Conservation (phyloP, 331 rosid species). For the Prunus yedoensis region DNA sequence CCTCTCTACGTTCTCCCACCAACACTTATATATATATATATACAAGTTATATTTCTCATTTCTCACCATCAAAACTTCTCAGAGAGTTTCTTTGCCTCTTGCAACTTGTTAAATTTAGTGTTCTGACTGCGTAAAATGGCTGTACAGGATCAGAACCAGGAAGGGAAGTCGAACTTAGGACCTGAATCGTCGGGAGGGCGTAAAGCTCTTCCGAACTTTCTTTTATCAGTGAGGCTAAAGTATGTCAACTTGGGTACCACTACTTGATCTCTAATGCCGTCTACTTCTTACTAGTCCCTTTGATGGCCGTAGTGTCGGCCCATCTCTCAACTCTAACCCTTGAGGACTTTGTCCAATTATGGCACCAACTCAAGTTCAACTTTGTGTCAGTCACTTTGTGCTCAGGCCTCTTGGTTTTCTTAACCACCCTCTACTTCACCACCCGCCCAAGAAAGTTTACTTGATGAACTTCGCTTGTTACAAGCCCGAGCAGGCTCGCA, state of each 20-base stretch:
- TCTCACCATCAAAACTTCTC: not conserved
- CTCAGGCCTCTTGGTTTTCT: constrained; percentile 50
- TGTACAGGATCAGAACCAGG: not conserved
- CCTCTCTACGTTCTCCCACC: constrained; percentile 6
- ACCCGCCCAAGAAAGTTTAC: constrained; percentile 70
- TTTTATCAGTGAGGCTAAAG: constrained; percentile 63
- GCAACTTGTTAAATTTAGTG: no score
- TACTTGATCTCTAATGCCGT: constrained; percentile 74
- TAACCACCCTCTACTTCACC: constrained; percentile 63
- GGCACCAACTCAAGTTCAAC: constrained; percentile 61
- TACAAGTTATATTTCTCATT: not conserved
- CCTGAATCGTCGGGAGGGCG: not conserved
- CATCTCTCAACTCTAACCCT: constrained; percentile 53
- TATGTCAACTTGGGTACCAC: constrained; percentile 91
- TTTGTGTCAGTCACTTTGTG: constrained; percentile 47
- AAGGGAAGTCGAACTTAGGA: not conserved
- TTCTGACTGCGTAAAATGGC: not conserved
- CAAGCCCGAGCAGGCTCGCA: constrained; percentile 52
- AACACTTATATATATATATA: not conserved
- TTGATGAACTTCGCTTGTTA: constrained; percentile 68
- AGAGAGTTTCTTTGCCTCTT: not conserved
- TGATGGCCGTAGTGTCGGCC: constrained; percentile 42
- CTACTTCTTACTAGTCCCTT: constrained; percentile 68
- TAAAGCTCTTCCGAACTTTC: constrained; percentile 62
- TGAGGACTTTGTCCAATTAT: constrained; percentile 35